Conservation (phyloP, 129 eudicot genomes). For the Lactuca sativa region DNA sequence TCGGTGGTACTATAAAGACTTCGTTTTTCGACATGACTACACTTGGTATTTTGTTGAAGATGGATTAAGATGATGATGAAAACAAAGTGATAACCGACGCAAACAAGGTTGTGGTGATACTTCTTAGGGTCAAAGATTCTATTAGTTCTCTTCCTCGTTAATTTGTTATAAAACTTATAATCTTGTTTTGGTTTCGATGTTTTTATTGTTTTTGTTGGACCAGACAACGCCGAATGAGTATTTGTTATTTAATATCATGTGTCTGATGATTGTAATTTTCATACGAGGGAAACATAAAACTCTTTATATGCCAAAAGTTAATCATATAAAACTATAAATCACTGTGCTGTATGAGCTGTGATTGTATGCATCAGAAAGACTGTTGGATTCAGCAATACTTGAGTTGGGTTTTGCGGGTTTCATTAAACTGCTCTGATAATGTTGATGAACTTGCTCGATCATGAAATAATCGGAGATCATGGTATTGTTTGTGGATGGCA, state of each 20-base stretch:
- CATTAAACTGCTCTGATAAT: constrained; percentile 26
- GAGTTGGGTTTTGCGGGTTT: constrained; percentile 54
- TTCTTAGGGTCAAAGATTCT: constrained; percentile 13
- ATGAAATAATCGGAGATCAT: background rate
- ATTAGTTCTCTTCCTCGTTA: background rate
- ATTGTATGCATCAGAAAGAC: constrained; percentile 51
- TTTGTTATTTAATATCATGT: background rate
- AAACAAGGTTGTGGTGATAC: constrained; percentile 37
- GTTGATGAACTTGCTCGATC: constrained; percentile 24
- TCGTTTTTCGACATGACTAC: constrained; percentile 5
- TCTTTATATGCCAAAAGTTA: background rate
- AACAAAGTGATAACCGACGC: constrained; percentile 32
- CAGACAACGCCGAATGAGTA: background rate
- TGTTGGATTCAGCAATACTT: constrained; percentile 60
- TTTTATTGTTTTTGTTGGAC: background rate
- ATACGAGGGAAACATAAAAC: background rate
- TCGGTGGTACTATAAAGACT: constrained; percentile 11
- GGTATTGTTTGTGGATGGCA: constrained; percentile 11
- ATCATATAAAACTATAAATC: constrained; percentile 20
- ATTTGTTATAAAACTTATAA: constrained; percentile 17
- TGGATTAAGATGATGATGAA: constrained; percentile 19
- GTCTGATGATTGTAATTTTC: background rate
- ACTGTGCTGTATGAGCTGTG: too few species aligned
- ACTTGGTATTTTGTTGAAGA: constrained; percentile 13
- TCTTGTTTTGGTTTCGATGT: constrained; percentile 1